phyloP scores from a whole-genome alignment of 306 rosid genomes.

The Argentina anserina region DNA sequence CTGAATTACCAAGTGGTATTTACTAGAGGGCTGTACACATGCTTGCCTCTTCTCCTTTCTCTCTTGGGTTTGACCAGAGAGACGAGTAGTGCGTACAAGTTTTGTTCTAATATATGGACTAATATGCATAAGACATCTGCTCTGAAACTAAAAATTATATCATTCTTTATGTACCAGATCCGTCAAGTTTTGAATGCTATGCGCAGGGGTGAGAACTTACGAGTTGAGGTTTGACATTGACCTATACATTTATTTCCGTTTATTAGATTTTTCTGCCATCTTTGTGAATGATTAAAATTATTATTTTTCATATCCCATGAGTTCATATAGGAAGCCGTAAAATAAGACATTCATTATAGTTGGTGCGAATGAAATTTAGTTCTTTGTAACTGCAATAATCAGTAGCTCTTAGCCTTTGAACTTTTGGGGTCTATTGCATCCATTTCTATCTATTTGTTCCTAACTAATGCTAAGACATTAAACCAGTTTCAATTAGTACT shows the following conservation, averaged over 20 bases:
- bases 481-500: too few species aligned
- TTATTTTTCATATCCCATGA: background rate
- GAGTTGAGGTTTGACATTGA: slow-evolving; percentile 69
- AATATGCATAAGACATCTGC: slow-evolving; percentile 15
- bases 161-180: slow-evolving; percentile 54
- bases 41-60: background rate
- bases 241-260: background rate
- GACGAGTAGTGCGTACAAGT: background rate
- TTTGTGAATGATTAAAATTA: background rate
- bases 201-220: slow-evolving; percentile 86
- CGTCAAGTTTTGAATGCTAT: slow-evolving; percentile 86
- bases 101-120: background rate
- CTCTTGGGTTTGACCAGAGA: background rate
- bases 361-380: background rate
- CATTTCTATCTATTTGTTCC: background rate
- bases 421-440: background rate
- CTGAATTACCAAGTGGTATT: background rate
- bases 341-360: background rate
- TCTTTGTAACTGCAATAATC: background rate
- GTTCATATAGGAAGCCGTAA: background rate
- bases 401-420: background rate
- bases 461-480: too few species aligned
- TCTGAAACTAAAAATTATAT: slow-evolving; percentile 21
- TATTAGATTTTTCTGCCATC: background rate
- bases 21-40: background rate